Percentiles rank a stretch among this genome's conserved stretches.
Evolutionary conservation across 2,329 filamentous ascomycete genomes (phyloP).

Genomic region (Lachnellula hyalina): DNA sequence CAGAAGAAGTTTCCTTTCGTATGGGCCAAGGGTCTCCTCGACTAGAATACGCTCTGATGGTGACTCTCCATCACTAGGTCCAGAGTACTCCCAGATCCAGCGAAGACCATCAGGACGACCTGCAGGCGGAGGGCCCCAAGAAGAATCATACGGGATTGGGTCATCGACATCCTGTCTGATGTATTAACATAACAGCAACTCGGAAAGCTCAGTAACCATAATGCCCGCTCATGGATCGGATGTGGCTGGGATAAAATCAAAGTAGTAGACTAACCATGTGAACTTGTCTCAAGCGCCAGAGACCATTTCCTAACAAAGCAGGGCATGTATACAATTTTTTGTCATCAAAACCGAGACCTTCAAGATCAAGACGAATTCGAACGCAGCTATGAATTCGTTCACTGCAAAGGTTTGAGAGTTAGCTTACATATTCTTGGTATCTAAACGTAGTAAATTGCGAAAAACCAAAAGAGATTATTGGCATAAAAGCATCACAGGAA

Average conservation of each 20-base stretch:
- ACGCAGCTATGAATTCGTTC: conserved; percentile 36
- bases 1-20: conserved; percentile 44
- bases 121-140: conserved; percentile 25
- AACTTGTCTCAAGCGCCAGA: conserved; percentile 23
- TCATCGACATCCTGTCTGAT: conserved; percentile 10
- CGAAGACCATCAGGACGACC: conserved; percentile 33
- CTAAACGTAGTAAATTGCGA: no score
- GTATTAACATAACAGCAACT: no score
- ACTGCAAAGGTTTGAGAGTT: neutral
- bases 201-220: no score
- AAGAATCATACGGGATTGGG: conserved; percentile 33
- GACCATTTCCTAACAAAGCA: conserved; percentile 31
- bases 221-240: no score
- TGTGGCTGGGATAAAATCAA: no score
- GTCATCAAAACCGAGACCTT: conserved; percentile 34
- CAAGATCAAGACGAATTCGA: conserved; percentile 32
- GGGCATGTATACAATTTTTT: conserved; percentile 39
- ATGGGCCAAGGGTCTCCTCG: conserved; percentile 50
- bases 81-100: conserved; percentile 52
- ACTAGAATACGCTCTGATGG: conserved; percentile 40
- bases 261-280: conserved; percentile 3
- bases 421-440: no score
- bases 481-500: no score
- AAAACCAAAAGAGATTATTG: no score
- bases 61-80: conserved; percentile 36